Evolutionary conservation across 768 basidiomycete species (phyloP).

Genomic region (Gloeophyllum trabeum): DNA sequence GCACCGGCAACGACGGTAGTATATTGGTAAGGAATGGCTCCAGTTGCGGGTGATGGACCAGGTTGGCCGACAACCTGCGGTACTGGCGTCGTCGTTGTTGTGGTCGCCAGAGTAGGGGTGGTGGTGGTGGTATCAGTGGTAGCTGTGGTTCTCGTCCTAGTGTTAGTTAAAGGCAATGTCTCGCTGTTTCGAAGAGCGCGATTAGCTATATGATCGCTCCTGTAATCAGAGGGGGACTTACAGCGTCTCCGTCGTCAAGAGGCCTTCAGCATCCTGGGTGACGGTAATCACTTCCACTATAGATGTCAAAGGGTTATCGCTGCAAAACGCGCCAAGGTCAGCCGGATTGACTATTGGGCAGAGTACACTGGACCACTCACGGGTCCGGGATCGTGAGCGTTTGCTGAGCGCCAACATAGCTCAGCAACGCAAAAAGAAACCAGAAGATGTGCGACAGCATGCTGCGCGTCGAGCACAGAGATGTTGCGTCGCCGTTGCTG

Average conservation of each 20-base stretch:
- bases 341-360: too few species aligned
- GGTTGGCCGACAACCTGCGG: slow-evolving; percentile 52
- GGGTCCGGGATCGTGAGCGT: too few species aligned
- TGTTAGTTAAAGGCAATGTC: slow-evolving; percentile 10
- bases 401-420: too few species aligned
- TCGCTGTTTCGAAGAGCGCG: slow-evolving; percentile 1
- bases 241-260: not conserved
- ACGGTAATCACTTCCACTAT: not conserved
- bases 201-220: not conserved
- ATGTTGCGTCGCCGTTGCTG: not conserved
- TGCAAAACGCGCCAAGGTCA: too few species aligned
- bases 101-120: slow-evolving; percentile 8
- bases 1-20: slow-evolving; percentile 22
- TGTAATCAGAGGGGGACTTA: too few species aligned
- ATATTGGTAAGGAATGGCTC: not conserved
- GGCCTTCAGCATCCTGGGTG: not conserved
- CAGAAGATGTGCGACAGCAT: too few species aligned
- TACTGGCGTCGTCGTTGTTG: slow-evolving; percentile 13
- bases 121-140: slow-evolving; percentile 12
- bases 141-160: slow-evolving; percentile 12
- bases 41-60: slow-evolving; percentile 15
- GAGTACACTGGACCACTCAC: too few species aligned
- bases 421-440: too few species aligned
- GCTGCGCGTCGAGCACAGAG: not conserved
- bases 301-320: too few species aligned